Evolutionary conservation across 1,139 yeast species (phyloP).

Genomic region (Blastobotrys apis): DNA sequence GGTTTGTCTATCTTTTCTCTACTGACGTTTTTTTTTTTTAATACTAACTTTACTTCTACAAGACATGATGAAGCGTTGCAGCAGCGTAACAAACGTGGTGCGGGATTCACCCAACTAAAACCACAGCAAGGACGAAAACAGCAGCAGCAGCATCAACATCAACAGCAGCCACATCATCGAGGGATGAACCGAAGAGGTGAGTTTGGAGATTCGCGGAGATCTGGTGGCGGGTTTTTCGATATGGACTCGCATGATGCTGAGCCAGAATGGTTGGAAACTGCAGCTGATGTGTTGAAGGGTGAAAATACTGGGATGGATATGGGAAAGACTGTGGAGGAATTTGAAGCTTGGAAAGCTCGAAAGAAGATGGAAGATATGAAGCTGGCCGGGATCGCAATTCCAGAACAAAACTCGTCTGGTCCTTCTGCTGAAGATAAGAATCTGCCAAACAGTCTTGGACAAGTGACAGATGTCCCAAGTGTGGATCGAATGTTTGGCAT

Average conservation of each 20-base stretch:
- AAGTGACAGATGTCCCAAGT: constrained; percentile 15
- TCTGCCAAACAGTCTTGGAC: not conserved
- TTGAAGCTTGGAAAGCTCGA: constrained; percentile 32
- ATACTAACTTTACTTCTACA: too few relatives aligned
- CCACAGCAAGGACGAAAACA: too few relatives aligned
- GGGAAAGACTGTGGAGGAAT: constrained; percentile 27
- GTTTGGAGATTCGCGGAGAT: too few relatives aligned
- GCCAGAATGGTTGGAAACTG: constrained; percentile 22
- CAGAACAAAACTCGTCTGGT: constrained; percentile 1
- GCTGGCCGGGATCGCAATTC: constrained; percentile 20
- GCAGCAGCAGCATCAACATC: not conserved
- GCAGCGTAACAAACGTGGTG: too few relatives aligned
- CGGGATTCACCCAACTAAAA: too few relatives aligned
- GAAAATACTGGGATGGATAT: constrained; percentile 5
- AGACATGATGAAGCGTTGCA: too few relatives aligned
- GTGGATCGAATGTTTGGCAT: constrained; percentile 29
- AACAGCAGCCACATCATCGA: not conserved
- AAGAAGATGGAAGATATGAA: constrained; percentile 28
- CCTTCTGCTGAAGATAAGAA: not conserved
- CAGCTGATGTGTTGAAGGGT: constrained; percentile 8
- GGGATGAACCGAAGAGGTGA: too few relatives aligned
- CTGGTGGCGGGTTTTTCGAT: constrained; percentile 3
- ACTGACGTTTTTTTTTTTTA: too few relatives aligned
- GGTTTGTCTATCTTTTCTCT: too few relatives aligned
- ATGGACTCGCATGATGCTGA: constrained; percentile 11